phyloP scores from a whole-genome alignment of 2,329 filamentous ascomycete species.

The Chrysoporthe puriensis region DNA sequence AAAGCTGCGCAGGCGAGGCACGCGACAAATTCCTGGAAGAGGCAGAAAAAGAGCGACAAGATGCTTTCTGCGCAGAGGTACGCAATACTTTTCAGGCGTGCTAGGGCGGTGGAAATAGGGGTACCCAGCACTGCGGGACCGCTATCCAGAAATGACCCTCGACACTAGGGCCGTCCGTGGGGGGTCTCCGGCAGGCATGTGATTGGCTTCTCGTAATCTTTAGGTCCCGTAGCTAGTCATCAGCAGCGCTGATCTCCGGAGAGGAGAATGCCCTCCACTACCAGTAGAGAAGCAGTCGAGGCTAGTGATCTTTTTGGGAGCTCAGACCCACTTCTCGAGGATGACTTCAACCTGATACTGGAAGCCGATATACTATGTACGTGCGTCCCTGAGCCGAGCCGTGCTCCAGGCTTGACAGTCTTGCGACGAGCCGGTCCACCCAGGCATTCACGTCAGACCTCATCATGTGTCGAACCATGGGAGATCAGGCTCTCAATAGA shows the following conservation, averaged over 20 bases:
- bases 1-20: slow-evolving; percentile 6
- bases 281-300: background rate
- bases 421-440: background rate
- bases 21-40: slow-evolving; percentile 7
- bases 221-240: background rate
- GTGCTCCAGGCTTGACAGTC: background rate
- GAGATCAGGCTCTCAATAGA: background rate
- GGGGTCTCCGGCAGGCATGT: slow-evolving; percentile 1
- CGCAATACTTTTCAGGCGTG: background rate
- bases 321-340: background rate
- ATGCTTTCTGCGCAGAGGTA: slow-evolving; percentile 1
- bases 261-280: background rate
- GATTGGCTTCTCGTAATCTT: slow-evolving; percentile 6
- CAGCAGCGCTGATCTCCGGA: background rate
- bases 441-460: background rate
- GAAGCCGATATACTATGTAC: background rate
- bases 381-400: background rate
- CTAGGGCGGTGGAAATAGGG: background rate
- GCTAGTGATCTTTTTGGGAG: too few relatives aligned
- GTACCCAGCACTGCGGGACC: background rate
- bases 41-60: background rate
- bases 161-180: background rate
- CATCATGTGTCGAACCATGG: slow-evolving; percentile 1
- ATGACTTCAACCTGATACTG: background rate
- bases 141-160: background rate